Evolutionary conservation across 1,284 basidiomycete species (phyloP).

Genomic region (Ustanciosporium gigantosporum): DNA sequence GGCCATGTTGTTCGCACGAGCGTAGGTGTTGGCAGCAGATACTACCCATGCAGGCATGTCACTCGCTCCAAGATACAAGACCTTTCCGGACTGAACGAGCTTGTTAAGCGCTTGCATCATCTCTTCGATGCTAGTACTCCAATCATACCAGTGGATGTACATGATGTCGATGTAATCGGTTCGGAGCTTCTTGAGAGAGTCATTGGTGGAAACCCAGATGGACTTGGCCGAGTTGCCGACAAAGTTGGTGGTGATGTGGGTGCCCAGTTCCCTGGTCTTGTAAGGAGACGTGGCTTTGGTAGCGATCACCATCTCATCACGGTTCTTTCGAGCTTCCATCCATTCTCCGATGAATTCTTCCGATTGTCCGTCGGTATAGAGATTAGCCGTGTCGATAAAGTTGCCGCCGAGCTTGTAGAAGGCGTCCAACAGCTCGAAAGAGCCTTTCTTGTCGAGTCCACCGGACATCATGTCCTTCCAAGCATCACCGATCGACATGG

Average conservation of each 20-base stretch:
- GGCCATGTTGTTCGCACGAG: constrained; percentile 64
- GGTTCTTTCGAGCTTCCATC: constrained; percentile 65
- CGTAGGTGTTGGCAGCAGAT: constrained; percentile 67
- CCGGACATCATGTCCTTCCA: constrained; percentile 60
- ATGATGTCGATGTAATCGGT: constrained; percentile 66
- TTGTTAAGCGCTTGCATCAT: constrained; percentile 67
- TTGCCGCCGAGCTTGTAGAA: constrained; percentile 61
- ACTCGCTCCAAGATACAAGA: constrained; percentile 64
- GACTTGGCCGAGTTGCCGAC: constrained; percentile 63
- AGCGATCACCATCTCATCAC: constrained; percentile 67
- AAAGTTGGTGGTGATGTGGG: constrained; percentile 61
- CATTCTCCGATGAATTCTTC: constrained; percentile 69
- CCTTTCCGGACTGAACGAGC: constrained; percentile 64
- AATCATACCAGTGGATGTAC: constrained; percentile 68
- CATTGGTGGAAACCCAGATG: constrained; percentile 31
- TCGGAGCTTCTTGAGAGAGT: constrained; percentile 67
- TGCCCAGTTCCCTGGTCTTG: constrained; percentile 21
- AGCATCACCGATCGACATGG: constrained; percentile 65
- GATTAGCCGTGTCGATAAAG: constrained; percentile 68
- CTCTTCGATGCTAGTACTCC: constrained; percentile 67
- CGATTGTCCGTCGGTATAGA: constrained; percentile 66
- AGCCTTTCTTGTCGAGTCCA: constrained; percentile 26
- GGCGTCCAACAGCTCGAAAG: constrained; percentile 40
- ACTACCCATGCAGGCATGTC: constrained; percentile 69
- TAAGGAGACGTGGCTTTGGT: constrained; percentile 65